Evolutionary conservation across 352 stramenopile genomes (phyloP), one percentile per base, ranked within the genome.

Genomic region (Phytophthora pseudosyringae): DNA sequence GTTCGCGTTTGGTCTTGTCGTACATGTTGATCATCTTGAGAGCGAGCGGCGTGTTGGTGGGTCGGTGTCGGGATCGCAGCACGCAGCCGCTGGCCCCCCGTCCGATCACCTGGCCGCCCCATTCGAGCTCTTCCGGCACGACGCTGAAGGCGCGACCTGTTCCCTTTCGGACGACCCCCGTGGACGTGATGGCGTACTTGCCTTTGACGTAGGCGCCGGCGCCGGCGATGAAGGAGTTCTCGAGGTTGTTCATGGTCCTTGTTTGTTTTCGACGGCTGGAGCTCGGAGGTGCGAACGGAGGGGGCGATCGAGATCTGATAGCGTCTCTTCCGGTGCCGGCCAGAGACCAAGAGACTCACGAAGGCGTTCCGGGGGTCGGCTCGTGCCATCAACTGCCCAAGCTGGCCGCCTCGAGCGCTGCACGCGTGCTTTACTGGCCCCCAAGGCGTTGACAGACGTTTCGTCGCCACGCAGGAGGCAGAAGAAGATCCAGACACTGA

Each of bases 1-100:
- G 89, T 58, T 91, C 76, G 13, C 89, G 81, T 75, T 94, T 95
- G 55, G 45, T 78, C 41, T 93, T 93, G 71, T 96, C 87, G 60
- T 81, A 91, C 81, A 95, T 92, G 65, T 92, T 90, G 73, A 96
- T 96, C 63, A 94, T 81, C 70, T 96, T 96, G 61, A 96, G 77
- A 16, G 88, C 88, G 12, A 96, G 70, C 40, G 83, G 83, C 52
- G 83, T 94, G 68, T 89, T 81, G 16, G 85, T 91, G 21, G 86
- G 86, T 40, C 62, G 70, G 64, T 94, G 86, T 39, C 77, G 64
- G 31, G 86, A 91, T 41, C 74, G 71, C n/a, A 88, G 69, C 35
- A 94, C 86, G 18, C 67, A 88, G 51, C 86, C 84, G 43, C 86
- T 94, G 33, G 76, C 81, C 40, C 86, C 83, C 50, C 80, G 82